Base-by-base conservation (phyloP, 306 rosid genomes). In the Casuarina glauca region DNA sequence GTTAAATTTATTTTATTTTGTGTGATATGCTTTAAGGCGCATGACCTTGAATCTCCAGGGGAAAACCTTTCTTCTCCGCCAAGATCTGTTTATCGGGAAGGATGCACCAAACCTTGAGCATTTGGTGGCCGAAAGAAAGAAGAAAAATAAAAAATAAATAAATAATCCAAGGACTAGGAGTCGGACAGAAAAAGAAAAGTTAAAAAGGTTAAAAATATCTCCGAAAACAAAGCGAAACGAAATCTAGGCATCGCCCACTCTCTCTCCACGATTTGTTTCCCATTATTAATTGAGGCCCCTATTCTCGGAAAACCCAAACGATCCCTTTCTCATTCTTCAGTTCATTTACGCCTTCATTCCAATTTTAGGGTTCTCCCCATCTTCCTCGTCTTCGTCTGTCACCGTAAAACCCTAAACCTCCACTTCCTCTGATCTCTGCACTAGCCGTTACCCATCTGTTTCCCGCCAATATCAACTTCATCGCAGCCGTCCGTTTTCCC, bases 361-460 rank as follows among this genome's bases (percentile, higher is more conserved):
- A 86, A 83, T 1, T 78, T 89, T 92, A 92, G 97, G 98, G 98
- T 89, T 94, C 89, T 69, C 32, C 15, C 72, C 58, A 75, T 69
- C 82, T 73, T 69, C 88, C 50, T 81, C 86, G 64, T 64, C 78
- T 73, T 76, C 86, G 70, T 62, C 87, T 77, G 69, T 54, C 68
- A 70, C 64, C 50, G 7, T 49, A 46, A 48, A 84, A 73, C 82
- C 84, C 80, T 70, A 67, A 77, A 84, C 79, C 50, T 49, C 79
- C 73, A 50, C 75, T 16, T 42, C 13, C 63, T 52, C 85, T 84
- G 83, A 84, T 89, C 90, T 80, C 86, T 36, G 62, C 73, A 16
- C 82, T 87, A 83, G 93, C 88, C 93, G 88, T 89, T 87, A 57
- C 44, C 6, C 41, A 6, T 53, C 60, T 72, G 7, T 82, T 90